A percentile compares a stretch with the other conserved stretches of the same genome.
Evolutionary conservation across 176 grass and related monocot species (phyloP).

Genomic region (Oryza australiensis): DNA sequence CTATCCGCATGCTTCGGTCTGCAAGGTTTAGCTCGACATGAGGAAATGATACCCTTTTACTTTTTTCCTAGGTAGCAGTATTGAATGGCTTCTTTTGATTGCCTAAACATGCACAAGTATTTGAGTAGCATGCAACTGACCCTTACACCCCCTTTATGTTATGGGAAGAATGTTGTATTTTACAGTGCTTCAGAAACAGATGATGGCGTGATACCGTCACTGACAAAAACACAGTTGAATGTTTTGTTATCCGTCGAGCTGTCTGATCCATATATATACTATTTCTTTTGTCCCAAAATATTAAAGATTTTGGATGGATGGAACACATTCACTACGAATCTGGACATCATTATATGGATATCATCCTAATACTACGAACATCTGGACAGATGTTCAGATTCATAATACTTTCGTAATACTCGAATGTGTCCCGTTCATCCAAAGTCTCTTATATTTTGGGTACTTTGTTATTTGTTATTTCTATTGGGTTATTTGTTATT

Average conservation of each 20-base stretch:
- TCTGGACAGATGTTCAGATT: too few species aligned
- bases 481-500: too few species aligned
- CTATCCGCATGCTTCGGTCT: not conserved
- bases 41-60: constrained; percentile 11
- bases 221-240: constrained; percentile 13
- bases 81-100: constrained; percentile 39
- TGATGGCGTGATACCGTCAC: not conserved
- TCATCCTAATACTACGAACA: too few species aligned
- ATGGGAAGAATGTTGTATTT: constrained; percentile 20
- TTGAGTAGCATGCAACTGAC: constrained; percentile 63
- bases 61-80: constrained; percentile 11
- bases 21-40: not conserved
- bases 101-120: constrained; percentile 66
- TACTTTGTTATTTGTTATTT: too few species aligned
- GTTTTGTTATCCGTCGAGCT: not conserved
- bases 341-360: too few species aligned
- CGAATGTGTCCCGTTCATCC: too few species aligned
- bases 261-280: not conserved
- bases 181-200: not conserved
- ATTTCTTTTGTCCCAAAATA: too few species aligned
- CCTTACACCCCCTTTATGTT: constrained; percentile 35
- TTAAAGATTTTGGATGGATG: too few species aligned
- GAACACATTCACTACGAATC: too few species aligned
- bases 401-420: too few species aligned
- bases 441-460: too few species aligned